A percentile compares a stretch with the other conserved stretches of the same genome.
These are phyloP conservation scores for Epichloe typhina DNA, from an alignment of 2,329 filamentous ascomycete species.

Conservation along the genomic window DNA sequence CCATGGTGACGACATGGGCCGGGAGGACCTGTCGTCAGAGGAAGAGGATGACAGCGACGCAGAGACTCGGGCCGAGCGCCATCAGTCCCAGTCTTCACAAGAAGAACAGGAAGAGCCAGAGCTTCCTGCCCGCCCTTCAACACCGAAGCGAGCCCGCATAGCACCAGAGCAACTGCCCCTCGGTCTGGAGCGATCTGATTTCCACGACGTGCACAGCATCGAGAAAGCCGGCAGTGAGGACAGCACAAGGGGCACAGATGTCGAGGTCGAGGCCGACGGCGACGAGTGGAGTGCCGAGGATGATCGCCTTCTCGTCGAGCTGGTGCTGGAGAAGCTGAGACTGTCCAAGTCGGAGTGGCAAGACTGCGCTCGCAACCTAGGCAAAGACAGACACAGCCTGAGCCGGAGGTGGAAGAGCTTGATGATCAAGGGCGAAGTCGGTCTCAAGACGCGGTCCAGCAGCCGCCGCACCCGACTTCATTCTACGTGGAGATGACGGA, in stretches of 20 bases:
- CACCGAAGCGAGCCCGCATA: conserved; percentile 47
- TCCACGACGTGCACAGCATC: conserved; percentile 33
- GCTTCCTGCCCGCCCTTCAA: conserved; percentile 25
- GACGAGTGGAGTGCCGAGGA: conserved; percentile 49
- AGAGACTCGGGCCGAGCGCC: conserved; percentile 15
- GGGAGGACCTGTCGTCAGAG: conserved; percentile 20
- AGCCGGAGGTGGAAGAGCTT: conserved; percentile 51
- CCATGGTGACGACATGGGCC: conserved; percentile 32
- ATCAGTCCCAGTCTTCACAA: conserved; percentile 1
- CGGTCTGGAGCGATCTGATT: conserved; percentile 45
- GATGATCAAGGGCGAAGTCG: conserved; percentile 44
- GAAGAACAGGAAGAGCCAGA: neutral
- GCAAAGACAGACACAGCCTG: conserved; percentile 44
- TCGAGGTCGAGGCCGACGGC: conserved; percentile 31
- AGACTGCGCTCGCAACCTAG: conserved; percentile 50
- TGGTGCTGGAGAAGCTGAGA: conserved; percentile 53
- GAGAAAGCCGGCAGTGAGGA: conserved; percentile 14
- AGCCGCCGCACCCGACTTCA: conserved; percentile 34
- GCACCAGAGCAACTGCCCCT: conserved; percentile 48
- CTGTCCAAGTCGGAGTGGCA: conserved; percentile 53
- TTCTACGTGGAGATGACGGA: conserved; percentile 32
- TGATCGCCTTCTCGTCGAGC: conserved; percentile 51
- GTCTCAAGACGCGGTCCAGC: conserved; percentile 35
- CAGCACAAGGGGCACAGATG: conserved; percentile 20
- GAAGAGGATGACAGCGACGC: conserved; percentile 24